Evolutionary conservation across 1,284 basidiomycete genomes (phyloP).

Genomic region (Cryptococcus jaspeensis): DNA sequence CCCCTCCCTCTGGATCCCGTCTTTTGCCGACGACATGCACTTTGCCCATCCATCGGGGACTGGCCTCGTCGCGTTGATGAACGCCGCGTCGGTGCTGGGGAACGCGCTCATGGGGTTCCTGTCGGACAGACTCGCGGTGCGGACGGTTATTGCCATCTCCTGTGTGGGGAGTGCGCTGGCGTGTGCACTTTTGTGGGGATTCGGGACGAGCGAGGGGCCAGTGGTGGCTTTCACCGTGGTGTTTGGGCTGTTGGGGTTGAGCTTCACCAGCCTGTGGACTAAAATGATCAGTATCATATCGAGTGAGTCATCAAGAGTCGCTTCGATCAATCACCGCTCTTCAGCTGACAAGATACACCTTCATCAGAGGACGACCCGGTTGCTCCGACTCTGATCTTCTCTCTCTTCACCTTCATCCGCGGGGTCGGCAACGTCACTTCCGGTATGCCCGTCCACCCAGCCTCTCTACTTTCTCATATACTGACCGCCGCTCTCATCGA

Average conservation of each 20-base stretch:
- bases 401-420: constrained; percentile 42
- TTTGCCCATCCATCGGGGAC: constrained; percentile 41
- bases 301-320: constrained; percentile 18
- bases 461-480: background rate
- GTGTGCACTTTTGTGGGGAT: constrained; percentile 50
- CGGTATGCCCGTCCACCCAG: constrained; percentile 17
- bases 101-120: constrained; percentile 43
- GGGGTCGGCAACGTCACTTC: constrained; percentile 50
- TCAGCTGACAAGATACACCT: constrained; percentile 5
- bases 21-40: constrained; percentile 42
- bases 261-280: constrained; percentile 41
- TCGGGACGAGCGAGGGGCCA: constrained; percentile 35
- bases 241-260: constrained; percentile 35
- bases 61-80: constrained; percentile 47
- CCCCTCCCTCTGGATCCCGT: constrained; percentile 47
- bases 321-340: background rate
- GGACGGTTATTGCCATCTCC: constrained; percentile 36
- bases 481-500: background rate
- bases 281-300: constrained; percentile 38
- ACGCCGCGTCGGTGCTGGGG: constrained; percentile 48
- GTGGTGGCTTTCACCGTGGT: constrained; percentile 36
- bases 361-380: constrained; percentile 43
- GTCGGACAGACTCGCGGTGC: constrained; percentile 40
- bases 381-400: constrained; percentile 39
- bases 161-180: constrained; percentile 39